Percentiles rank a stretch among this genome's conserved stretches.
phyloP scores from a whole-genome alignment of 768 basidiomycete species.

The Leucosporidium scottii region DNA sequence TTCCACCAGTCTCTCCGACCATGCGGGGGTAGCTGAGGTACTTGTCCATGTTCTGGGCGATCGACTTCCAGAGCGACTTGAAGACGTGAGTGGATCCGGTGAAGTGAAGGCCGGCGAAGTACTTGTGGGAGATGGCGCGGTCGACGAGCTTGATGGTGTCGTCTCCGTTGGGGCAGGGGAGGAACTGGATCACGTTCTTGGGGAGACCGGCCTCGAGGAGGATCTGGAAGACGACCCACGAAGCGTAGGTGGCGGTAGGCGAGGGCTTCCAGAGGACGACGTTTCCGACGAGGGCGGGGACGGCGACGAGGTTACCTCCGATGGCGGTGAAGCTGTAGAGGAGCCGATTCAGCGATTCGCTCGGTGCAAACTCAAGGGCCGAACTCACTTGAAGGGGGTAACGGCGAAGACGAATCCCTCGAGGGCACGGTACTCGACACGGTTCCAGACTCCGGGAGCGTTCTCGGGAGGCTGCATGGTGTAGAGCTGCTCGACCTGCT shows the following conservation, averaged over 20 bases:
- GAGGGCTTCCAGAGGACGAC: conserved; percentile 96
- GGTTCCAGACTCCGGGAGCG: conserved; percentile 84
- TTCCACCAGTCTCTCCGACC: conserved; percentile 94
- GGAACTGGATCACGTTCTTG: conserved; percentile 90
- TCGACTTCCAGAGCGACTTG: conserved; percentile 93
- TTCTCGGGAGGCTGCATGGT: conserved; percentile 82
- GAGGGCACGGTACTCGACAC: conserved; percentile 90
- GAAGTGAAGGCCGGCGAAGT: conserved; percentile 87
- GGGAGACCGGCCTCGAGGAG: conserved; percentile 91
- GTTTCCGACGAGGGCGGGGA: conserved; percentile 89
- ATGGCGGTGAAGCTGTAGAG: conserved; percentile 71
- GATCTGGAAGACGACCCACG: conserved; percentile 85
- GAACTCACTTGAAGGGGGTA: conserved; percentile 75
- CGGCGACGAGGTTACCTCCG: conserved; percentile 82
- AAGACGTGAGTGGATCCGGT: conserved; percentile 93
- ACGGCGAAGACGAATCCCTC: conserved; percentile 98
- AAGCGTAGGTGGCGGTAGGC: conserved; percentile 88
- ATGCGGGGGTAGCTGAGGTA: conserved; percentile 88
- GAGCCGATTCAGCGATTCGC: background rate
- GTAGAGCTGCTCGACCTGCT: conserved; percentile 93
- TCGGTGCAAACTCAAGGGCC: too few species aligned
- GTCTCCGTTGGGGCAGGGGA: conserved; percentile 78
- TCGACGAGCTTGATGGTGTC: conserved; percentile 28
- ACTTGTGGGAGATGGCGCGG: conserved; percentile 65
- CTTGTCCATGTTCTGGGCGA: conserved; percentile 74